These are phyloP conservation scores for Botrytis deweyae DNA, from an alignment of 2,329 filamentous ascomycete species.

Conservation along the genomic window DNA sequence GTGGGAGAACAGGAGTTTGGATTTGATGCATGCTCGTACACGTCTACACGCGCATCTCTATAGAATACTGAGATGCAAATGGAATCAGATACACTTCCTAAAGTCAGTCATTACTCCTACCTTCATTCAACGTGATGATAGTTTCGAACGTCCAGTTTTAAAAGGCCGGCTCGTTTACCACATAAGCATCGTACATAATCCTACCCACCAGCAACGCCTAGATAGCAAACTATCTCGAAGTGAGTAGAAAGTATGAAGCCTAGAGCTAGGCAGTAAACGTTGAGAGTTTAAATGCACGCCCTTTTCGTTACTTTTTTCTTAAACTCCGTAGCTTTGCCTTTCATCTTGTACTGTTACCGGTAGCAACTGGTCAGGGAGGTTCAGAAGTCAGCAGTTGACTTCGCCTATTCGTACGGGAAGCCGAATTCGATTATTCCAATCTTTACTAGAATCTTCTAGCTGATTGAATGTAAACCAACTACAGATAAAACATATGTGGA, in stretches of 20 bases:
- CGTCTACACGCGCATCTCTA: neutral
- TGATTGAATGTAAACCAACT: neutral
- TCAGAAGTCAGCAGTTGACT: neutral
- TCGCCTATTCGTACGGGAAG: too few relatives aligned
- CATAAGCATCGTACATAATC: neutral
- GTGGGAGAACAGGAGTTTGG: slow-evolving; percentile 9
- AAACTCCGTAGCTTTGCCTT: neutral
- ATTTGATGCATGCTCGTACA: neutral
- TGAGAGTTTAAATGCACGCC: neutral
- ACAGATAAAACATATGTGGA: neutral
- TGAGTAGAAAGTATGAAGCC: neutral
- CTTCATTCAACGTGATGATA: neutral
- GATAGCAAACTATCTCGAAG: neutral
- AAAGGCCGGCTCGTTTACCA: neutral
- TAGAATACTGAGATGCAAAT: neutral
- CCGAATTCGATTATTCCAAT: neutral
- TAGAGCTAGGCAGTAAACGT: neutral
- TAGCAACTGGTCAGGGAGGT: neutral
- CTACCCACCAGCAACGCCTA: neutral
- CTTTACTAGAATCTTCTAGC: neutral
- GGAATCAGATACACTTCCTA: neutral
- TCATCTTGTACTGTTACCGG: neutral
- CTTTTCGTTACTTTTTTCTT: neutral
- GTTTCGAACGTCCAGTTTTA: neutral
- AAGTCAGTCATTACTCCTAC: neutral